Conservation (phyloP, 805 yeast genomes). For the Zygosaccharomyces lentus region DNA sequence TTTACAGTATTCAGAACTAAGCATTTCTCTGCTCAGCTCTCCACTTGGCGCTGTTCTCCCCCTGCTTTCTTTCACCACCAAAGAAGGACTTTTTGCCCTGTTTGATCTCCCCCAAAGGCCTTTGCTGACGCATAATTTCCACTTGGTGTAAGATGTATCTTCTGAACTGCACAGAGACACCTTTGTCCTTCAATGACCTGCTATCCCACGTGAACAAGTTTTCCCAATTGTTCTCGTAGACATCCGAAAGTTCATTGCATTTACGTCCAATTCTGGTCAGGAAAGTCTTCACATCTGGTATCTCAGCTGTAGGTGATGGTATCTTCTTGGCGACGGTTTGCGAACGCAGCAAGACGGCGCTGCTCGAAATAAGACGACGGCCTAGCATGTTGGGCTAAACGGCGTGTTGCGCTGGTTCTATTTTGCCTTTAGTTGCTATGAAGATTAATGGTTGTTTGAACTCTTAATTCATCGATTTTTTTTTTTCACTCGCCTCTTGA, state of each 20-base stretch:
- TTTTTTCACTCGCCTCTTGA: neutral
- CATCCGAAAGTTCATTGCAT: slow-evolving; percentile 61
- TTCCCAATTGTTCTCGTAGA: slow-evolving; percentile 65
- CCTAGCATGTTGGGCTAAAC: slow-evolving; percentile 11
- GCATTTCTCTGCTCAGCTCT: slow-evolving; percentile 45
- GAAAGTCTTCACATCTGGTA: slow-evolving; percentile 71
- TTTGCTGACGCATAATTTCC: slow-evolving; percentile 58
- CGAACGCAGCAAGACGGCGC: slow-evolving; percentile 12
- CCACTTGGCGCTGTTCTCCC: slow-evolving; percentile 58
- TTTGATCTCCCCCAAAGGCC: slow-evolving; percentile 51
- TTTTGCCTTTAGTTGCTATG: neutral
- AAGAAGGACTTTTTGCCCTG: slow-evolving; percentile 65
- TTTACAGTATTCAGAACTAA: neutral
- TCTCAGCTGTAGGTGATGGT: slow-evolving; percentile 49
- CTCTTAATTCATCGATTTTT: slow-evolving; percentile 1
- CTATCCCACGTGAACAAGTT: slow-evolving; percentile 57
- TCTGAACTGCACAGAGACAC: slow-evolving; percentile 68
- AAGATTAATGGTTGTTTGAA: neutral
- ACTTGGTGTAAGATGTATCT: slow-evolving; percentile 71
- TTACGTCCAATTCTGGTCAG: slow-evolving; percentile 76
- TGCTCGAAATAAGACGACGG: slow-evolving; percentile 14
- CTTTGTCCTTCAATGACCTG: slow-evolving; percentile 61
- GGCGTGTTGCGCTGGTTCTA: neutral
- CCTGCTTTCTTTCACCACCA: slow-evolving; percentile 85
- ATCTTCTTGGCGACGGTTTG: slow-evolving; percentile 18